Percentiles rank a stretch among this genome's conserved stretches.
Conservation (phyloP, 768 basidiomycete species). For the Russula virescens region DNA sequence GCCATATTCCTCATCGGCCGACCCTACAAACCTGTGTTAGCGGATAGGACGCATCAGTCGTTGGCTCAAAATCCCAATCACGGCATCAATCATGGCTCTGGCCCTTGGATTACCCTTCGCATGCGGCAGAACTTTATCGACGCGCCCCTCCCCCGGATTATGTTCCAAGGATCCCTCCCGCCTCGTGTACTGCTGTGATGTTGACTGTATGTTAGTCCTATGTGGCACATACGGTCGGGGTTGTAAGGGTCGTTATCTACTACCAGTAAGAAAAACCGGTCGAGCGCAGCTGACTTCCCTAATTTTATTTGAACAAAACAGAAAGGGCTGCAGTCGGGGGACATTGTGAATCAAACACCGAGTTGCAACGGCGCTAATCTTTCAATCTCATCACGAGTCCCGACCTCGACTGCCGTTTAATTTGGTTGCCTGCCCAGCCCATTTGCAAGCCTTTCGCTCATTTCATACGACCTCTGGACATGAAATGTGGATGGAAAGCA, state of each 20-base stretch:
- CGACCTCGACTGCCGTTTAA: neutral
- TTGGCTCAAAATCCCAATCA: neutral
- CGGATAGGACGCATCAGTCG: neutral
- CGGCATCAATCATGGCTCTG: conserved; percentile 7
- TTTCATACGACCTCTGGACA: neutral
- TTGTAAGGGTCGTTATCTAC: neutral
- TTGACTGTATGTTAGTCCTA: conserved; percentile 9
- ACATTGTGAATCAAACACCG: conserved; percentile 1
- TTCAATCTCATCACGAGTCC: neutral
- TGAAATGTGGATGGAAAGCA: neutral
- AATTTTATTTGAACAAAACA: neutral
- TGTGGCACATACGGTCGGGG: neutral
- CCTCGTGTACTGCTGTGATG: neutral
- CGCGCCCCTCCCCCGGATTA: neutral
- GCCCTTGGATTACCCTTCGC: neutral
- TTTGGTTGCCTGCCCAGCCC: neutral
- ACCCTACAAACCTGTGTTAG: conserved; percentile 9
- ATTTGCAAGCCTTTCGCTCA: neutral
- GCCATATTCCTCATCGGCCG: neutral
- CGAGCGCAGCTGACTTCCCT: neutral
- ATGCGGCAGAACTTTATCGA: neutral
- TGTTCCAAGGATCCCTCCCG: neutral
- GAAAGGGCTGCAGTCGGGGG: neutral
- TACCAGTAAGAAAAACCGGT: conserved; percentile 2
- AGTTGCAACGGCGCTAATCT: conserved; percentile 2